Base-by-base conservation (phyloP, 148 eudicot genomes). In the Rhododendron molle region DNA sequence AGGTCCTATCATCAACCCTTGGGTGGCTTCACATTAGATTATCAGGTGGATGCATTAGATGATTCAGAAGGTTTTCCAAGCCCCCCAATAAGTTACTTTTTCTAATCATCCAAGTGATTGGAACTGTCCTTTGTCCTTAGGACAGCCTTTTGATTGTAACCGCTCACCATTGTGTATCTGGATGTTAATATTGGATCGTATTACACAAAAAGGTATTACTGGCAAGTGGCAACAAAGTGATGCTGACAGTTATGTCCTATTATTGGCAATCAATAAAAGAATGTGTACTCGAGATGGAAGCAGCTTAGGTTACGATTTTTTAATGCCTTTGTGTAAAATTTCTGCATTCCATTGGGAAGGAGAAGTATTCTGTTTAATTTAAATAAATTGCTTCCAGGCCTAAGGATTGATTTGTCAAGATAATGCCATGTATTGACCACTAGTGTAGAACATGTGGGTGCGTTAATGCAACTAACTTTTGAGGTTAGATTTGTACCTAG, bases 221-320 rank as follows among this genome's bases (percentile, higher is more conserved):
- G 81, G 47, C 81, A 78, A 44, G 52, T 44, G 81, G 47, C 81
- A 78, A 44, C 80, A 77, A 77, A 77, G 47, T 77, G 80, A 77
- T 2, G 2, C 50, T 77, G 52, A 40, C n/a, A 18, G 14, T 38
- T 76, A 7, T 20, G 44, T 34, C 11, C 23, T 3, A 44, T 40
- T 46, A 20, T 7, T 76, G 79, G 47, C 49, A 20, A 76, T 76
- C 13, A 21, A 40, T 18, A 18, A 18, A 5, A 7, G 7, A 40
- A 69, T n/a, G 76, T 30, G 36, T 1, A 14, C 76, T 71, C 8
- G 20, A 32, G 76, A 30, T 32, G 38, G 30, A 32, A 36, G n/a
- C 26, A 76, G 7, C 79, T 38, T 18, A 7, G 1, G 5, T 36
- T 36, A 16, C 46, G n/a, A 74, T 34, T 78, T 78, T 77, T 20